Evolutionary conservation across 805 yeast species (phyloP).

Genomic region (Cyberlindnera suaveolens): DNA sequence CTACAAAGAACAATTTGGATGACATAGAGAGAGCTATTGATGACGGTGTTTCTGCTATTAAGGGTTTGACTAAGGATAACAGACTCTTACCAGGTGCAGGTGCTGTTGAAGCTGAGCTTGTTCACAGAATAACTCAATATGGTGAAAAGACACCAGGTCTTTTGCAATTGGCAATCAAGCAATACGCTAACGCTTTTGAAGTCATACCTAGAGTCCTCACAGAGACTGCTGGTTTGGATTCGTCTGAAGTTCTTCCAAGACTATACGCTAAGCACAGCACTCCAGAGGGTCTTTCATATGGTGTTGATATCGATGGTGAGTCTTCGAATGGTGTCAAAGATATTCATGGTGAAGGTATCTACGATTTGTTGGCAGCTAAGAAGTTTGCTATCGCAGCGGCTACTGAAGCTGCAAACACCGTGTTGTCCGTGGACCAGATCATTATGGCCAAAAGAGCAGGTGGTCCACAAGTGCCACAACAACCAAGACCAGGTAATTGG

Average conservation of each 20-base stretch:
- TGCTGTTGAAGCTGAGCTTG: conserved; percentile 85
- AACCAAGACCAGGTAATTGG: conserved; percentile 91
- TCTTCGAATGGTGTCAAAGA: conserved; percentile 63
- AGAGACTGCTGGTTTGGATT: conserved; percentile 89
- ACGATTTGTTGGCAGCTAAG: conserved; percentile 76
- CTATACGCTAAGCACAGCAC: conserved; percentile 83
- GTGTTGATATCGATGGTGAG: conserved; percentile 79
- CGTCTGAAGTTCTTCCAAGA: conserved; percentile 83
- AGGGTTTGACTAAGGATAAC: conserved; percentile 79
- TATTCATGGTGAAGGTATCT: conserved; percentile 61
- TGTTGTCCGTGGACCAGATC: conserved; percentile 90
- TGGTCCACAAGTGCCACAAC: conserved; percentile 87
- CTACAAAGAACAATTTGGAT: conserved; percentile 88
- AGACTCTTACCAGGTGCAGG: conserved; percentile 94
- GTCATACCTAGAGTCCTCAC: conserved; percentile 88
- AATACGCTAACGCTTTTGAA: conserved; percentile 91
- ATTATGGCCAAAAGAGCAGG: conserved; percentile 99
- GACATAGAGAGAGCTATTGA: conserved; percentile 97
- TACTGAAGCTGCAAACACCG: conserved; percentile 90
- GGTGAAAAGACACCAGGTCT: conserved; percentile 95
- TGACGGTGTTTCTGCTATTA: conserved; percentile 90
- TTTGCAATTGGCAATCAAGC: conserved; percentile 88
- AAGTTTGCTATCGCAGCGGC: conserved; percentile 87
- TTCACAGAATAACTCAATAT: conserved; percentile 66
- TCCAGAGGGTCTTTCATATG: conserved; percentile 34